Evolutionary conservation across 768 basidiomycete species (phyloP).

Genomic region (Suillus subluteus): DNA sequence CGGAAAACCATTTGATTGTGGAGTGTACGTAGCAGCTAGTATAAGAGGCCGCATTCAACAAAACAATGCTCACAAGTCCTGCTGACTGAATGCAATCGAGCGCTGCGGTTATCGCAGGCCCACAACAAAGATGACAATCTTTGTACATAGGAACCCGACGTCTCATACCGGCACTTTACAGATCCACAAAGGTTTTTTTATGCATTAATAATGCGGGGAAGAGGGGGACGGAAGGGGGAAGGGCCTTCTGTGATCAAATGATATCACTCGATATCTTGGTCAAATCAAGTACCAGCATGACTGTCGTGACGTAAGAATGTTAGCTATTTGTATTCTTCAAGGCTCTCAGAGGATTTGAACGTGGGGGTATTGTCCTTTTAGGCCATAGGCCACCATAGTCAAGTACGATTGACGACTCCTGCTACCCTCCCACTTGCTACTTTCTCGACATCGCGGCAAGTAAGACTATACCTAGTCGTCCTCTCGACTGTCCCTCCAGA

Average conservation of each 20-base stretch:
- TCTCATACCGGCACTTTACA: constrained; percentile 5
- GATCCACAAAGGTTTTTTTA: constrained; percentile 22
- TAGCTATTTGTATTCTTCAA: background rate
- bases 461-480: constrained; percentile 74
- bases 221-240: background rate
- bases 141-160: background rate
- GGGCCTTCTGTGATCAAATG: background rate
- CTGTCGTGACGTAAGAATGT: background rate
- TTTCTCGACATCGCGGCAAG: constrained; percentile 80
- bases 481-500: constrained; percentile 60
- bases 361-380: background rate
- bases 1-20: background rate
- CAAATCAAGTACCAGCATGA: background rate
- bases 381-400: background rate
- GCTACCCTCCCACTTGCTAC: constrained; percentile 36
- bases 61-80: background rate
- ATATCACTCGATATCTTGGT: background rate
- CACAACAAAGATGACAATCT: constrained; percentile 26
- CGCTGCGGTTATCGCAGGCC: constrained; percentile 24
- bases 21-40: background rate
- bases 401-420: background rate
- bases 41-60: background rate
- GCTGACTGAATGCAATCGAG: constrained; percentile 9
- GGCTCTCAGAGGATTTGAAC: background rate
- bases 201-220: constrained; percentile 22